phyloP scores from a whole-genome alignment of 2,329 filamentous ascomycete genomes.

The Incumbomyces delicatus region DNA sequence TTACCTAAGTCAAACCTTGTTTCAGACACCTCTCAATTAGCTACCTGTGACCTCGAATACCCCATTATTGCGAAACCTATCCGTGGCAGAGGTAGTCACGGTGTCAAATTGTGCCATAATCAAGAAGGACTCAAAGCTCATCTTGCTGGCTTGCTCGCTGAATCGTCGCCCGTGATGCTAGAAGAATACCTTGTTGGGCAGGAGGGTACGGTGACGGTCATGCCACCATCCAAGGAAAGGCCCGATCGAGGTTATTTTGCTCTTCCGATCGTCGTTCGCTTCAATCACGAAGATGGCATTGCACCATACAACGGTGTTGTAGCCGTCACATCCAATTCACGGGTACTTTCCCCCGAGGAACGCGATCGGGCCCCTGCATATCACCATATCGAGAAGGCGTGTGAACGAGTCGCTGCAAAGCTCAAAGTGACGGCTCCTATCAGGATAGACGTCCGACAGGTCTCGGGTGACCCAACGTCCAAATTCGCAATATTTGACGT shows the following conservation, averaged over 20 bases:
- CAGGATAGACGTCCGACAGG: constrained; percentile 38
- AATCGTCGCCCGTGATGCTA: constrained; percentile 33
- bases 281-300: constrained; percentile 39
- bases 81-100: constrained; percentile 41
- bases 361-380: constrained; percentile 26
- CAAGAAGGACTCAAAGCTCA: constrained; percentile 28
- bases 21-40: constrained; percentile 13
- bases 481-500: constrained; percentile 42
- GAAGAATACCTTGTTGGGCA: constrained; percentile 41
- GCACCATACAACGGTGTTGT: constrained; percentile 42
- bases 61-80: constrained; percentile 42
- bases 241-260: constrained; percentile 30
- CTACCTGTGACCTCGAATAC: constrained; percentile 19
- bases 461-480: constrained; percentile 20
- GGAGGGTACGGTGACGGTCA: constrained; percentile 43
- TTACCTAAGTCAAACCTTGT: constrained; percentile 32
- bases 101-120: constrained; percentile 37
- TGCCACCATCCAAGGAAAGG: constrained; percentile 33
- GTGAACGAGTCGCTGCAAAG: constrained; percentile 31
- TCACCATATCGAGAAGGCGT: constrained; percentile 27
- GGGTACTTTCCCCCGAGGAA: constrained; percentile 27
- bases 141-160: constrained; percentile 25
- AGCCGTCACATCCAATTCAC: constrained; percentile 40
- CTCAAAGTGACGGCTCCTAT: constrained; percentile 37
- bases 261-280: constrained; percentile 37